These are phyloP conservation scores for Barnettozyma wickerhamii DNA, from an alignment of 805 yeast genomes.

Conservation along the genomic window DNA sequence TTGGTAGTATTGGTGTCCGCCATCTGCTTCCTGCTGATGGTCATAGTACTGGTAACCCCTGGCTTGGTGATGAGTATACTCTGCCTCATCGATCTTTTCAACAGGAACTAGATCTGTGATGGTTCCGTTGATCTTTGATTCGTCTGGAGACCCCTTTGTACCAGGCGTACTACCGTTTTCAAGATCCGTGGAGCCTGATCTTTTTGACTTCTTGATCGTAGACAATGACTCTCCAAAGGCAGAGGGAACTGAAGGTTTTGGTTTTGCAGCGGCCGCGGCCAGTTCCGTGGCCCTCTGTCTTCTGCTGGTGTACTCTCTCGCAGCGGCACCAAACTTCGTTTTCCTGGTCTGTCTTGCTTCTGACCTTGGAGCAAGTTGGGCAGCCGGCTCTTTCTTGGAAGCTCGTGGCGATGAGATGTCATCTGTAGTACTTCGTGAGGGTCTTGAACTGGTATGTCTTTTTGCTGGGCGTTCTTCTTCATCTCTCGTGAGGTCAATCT, in stretches of 20 bases:
- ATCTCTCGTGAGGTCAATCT: not conserved
- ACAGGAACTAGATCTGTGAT: slow-evolving; percentile 1
- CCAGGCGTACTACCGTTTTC: too few relatives aligned
- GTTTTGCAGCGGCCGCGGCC: not conserved
- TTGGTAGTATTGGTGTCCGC: not conserved
- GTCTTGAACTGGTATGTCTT: not conserved
- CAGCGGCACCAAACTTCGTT: not conserved
- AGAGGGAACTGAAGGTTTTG: not conserved
- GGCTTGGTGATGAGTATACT: not conserved
- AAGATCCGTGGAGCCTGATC: not conserved
- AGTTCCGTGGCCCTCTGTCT: not conserved
- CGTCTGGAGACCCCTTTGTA: not conserved
- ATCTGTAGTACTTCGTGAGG: not conserved
- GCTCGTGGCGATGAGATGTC: not conserved
- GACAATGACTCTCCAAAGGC: not conserved
- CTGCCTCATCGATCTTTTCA: not conserved
- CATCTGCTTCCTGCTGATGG: too few relatives aligned
- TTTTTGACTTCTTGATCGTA: not conserved
- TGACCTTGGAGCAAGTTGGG: not conserved
- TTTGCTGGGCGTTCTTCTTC: not conserved
- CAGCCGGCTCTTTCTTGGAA: not conserved
- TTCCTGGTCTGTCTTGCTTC: not conserved
- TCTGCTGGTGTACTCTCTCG: not conserved
- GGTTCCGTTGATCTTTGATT: not conserved
- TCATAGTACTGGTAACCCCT: not conserved